phyloP scores from a whole-genome alignment of 1,139 yeast species.

The Saccharomyces hybrid region DNA sequence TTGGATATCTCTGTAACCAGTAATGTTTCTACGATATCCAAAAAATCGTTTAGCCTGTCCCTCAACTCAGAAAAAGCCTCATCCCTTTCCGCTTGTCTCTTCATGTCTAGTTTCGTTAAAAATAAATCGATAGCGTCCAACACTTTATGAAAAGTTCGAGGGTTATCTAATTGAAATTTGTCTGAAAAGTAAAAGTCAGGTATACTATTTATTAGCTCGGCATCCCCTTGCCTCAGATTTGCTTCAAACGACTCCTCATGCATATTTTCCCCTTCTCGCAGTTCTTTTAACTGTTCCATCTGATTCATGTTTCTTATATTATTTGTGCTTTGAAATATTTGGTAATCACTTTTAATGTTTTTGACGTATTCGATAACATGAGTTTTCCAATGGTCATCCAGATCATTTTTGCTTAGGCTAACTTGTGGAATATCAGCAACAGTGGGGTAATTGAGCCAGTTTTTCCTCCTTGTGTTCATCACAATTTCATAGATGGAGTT shows the following conservation, averaged over 20 bases:
- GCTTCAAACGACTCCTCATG: slow-evolving; percentile 10
- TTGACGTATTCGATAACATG: slow-evolving; percentile 44
- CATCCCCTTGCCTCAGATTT: slow-evolving; percentile 9
- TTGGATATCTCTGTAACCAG: slow-evolving; percentile 75
- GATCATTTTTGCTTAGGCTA: slow-evolving; percentile 49
- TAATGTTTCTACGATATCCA: slow-evolving; percentile 78
- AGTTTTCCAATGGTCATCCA: slow-evolving; percentile 43
- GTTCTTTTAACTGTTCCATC: slow-evolving; percentile 32
- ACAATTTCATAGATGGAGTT: slow-evolving; percentile 72
- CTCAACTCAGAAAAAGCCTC: slow-evolving; percentile 48
- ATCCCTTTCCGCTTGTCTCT: slow-evolving; percentile 18
- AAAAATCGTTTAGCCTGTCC: slow-evolving; percentile 70
- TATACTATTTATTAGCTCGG: slow-evolving; percentile 26
- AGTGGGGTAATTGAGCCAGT: slow-evolving; percentile 58
- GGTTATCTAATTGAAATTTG: slow-evolving; percentile 78
- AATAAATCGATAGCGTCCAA: slow-evolving; percentile 34
- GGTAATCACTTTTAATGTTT: slow-evolving; percentile 47
- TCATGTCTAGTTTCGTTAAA: slow-evolving; percentile 20
- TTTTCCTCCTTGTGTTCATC: slow-evolving; percentile 31
- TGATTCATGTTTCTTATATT: slow-evolving; percentile 33
- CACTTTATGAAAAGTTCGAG: slow-evolving; percentile 70
- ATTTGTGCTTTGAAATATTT: slow-evolving; percentile 37
- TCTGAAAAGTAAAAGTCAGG: slow-evolving; percentile 64
- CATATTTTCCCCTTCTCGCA: slow-evolving; percentile 24
- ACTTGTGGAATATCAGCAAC: slow-evolving; percentile 79